Base-by-base conservation (phyloP, 371 early-diverging fungal genomes). In the Vairimorpha apis region DNA sequence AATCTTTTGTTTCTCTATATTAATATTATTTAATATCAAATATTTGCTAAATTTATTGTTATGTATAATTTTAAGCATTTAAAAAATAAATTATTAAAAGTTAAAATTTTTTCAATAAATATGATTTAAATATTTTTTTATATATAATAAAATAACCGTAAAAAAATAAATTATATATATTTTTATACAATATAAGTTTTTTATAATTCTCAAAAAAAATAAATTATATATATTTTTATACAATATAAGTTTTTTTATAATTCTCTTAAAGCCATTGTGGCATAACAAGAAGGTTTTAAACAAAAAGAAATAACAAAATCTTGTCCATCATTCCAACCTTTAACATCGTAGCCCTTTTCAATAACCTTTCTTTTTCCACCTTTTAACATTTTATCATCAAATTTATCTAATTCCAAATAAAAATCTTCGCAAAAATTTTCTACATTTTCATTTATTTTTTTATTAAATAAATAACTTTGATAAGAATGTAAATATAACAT, bases 401-500 rank as follows among this genome's bases (percentile, higher is more conserved):
- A n/a, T 18, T 70, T 66, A 32, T 47, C 21, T 14, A 60, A 51
- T 16, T 29, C 5, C 8, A 66, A 29, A 55, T 59, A 33, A 56
- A 81, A 79, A 76, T 49, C 77, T 21, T 32, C 38, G 13, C 64
- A 33, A 29, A 37, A 37, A 7, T 86, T 89, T 37, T 85, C 80
- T 30, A 92, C 79, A 16, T 94, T 86, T 76, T 88, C 87, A 41
- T 90, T 87, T 2, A 89, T 91, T 18, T 88, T 87, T 23, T 86
- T 78, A 83, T 98, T 98, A 92, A 95, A 98, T 25, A 94, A 83
- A 74, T 85, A 90, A 38, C 92, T 92, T 84, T 98, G 97, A 76
- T 93, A 94, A 3, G 94, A 90, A 83, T 98, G 96, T 29, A 91
- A 84, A 82, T 98, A 98, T 87, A 98, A 89, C 70, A 88, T 81